A percentile compares a stretch with the other conserved stretches of the same genome.
Conservation (phyloP, 2,329 filamentous ascomycete species). For the Clathrospora elynae region DNA sequence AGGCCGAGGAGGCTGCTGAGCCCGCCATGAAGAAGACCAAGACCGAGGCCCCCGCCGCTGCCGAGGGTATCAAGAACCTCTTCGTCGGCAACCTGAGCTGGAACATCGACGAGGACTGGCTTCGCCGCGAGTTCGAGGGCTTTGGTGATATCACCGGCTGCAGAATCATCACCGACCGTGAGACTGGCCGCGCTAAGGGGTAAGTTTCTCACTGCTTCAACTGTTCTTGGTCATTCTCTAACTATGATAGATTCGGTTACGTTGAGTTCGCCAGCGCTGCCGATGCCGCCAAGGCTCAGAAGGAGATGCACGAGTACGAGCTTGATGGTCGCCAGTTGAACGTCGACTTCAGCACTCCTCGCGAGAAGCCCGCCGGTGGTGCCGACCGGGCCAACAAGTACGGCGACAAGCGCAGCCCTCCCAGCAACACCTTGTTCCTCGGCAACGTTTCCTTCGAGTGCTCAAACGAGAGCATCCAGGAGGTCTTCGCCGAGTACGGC, state of each 20-base stretch:
- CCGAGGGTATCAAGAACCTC: constrained; percentile 66
- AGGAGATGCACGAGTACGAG: constrained; percentile 74
- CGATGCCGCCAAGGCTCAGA: constrained; percentile 72
- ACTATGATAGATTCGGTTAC: constrained; percentile 72
- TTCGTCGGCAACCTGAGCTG: constrained; percentile 92
- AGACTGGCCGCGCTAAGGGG: constrained; percentile 82
- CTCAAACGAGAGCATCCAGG: constrained; percentile 74
- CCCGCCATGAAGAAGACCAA: constrained; percentile 70
- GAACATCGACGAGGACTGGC: constrained; percentile 83
- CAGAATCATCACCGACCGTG: constrained; percentile 83
- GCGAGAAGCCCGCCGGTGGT: constrained; percentile 60
- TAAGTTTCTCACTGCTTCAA: constrained; percentile 42
- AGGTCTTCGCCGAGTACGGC: constrained; percentile 74
- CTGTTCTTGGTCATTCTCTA: constrained; percentile 23
- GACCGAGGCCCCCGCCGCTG: constrained; percentile 57
- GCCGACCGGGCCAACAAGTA: constrained; percentile 68
- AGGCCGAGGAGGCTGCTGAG: constrained; percentile 61
- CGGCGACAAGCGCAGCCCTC: constrained; percentile 78
- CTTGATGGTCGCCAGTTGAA: constrained; percentile 77
- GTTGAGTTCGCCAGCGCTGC: constrained; percentile 78
- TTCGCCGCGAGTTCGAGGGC: constrained; percentile 79
- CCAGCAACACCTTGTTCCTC: constrained; percentile 86
- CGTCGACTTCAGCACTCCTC: constrained; percentile 76
- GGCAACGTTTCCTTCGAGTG: constrained; percentile 88
- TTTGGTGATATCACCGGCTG: constrained; percentile 74